Evolutionary conservation across 2,329 filamentous ascomycete genomes (phyloP).

Genomic region (Triangularia verruculosa): DNA sequence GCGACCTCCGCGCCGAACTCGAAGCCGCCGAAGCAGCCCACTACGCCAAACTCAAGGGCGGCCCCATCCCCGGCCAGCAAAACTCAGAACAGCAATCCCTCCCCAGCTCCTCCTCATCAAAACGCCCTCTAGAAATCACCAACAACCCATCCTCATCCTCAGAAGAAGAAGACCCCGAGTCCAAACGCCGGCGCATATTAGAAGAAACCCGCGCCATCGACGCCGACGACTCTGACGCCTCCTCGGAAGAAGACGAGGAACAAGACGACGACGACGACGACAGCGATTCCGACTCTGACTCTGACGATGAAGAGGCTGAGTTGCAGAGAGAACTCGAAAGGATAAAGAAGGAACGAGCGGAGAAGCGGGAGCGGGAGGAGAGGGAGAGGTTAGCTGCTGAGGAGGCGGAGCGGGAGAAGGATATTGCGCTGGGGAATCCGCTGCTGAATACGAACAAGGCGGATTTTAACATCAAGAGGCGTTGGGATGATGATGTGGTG

Average conservation of each 20-base stretch:
- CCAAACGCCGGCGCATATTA: conserved; percentile 81
- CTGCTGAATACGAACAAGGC: conserved; percentile 69
- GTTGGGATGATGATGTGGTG: conserved; percentile 98
- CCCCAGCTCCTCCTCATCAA: conserved; percentile 46
- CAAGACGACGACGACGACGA: conserved; percentile 68
- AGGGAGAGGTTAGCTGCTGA: conserved; percentile 76
- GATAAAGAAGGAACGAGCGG: conserved; percentile 82
- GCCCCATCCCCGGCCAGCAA: conserved; percentile 43
- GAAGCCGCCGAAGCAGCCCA: conserved; percentile 84
- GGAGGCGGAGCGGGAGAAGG: conserved; percentile 76
- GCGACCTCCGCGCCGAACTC: conserved; percentile 86
- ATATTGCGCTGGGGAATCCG: conserved; percentile 91
- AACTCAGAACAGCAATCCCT: conserved; percentile 30
- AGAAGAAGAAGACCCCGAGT: conserved; percentile 66
- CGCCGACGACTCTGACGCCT: conserved; percentile 61
- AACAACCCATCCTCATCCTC: conserved; percentile 29
- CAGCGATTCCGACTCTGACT: conserved; percentile 57
- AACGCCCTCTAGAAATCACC: conserved; percentile 60
- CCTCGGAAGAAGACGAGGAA: conserved; percentile 50
- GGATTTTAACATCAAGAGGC: conserved; percentile 85
- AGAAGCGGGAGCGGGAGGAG: conserved; percentile 78
- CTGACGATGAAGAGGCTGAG: conserved; percentile 82
- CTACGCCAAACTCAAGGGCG: conserved; percentile 78
- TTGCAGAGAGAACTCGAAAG: conserved; percentile 91
- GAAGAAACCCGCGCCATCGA: conserved; percentile 88